phyloP scores from a whole-genome alignment of 805 yeast species.

The Candida boidinii region DNA sequence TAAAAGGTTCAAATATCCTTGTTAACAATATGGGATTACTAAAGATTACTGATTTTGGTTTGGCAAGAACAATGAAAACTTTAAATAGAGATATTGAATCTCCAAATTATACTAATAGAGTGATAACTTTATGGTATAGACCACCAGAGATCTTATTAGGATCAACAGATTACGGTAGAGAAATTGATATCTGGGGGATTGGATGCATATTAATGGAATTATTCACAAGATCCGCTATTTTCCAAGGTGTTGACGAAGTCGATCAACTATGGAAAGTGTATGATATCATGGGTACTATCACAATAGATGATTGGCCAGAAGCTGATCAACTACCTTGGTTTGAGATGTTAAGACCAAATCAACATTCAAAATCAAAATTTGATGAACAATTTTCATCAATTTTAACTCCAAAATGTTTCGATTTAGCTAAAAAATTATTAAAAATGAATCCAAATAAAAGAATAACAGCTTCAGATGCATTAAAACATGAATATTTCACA shows the following conservation, averaged over 20 bases:
- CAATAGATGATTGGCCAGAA: constrained; percentile 63
- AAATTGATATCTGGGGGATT: constrained; percentile 94
- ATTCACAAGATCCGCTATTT: constrained; percentile 64
- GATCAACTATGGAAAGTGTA: constrained; percentile 74
- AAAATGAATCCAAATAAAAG: constrained; percentile 62
- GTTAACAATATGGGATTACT: constrained; percentile 53
- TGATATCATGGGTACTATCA: constrained; percentile 83
- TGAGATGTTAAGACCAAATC: constrained; percentile 66
- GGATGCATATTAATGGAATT: constrained; percentile 87
- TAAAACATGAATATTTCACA: constrained; percentile 61
- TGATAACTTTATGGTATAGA: constrained; percentile 93
- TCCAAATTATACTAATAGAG: constrained; percentile 88
- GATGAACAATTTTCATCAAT: constrained; percentile 29
- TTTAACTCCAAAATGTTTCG: constrained; percentile 46
- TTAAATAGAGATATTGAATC: constrained; percentile 36
- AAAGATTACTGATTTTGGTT: constrained; percentile 76
- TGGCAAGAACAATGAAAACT: constrained; percentile 68
- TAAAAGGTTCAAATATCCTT: constrained; percentile 72
- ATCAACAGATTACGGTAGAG: constrained; percentile 81
- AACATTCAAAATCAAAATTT: constrained; percentile 29
- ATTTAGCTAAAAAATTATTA: constrained; percentile 57
- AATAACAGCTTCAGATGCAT: constrained; percentile 60
- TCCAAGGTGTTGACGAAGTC: constrained; percentile 85
- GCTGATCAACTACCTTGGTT: constrained; percentile 86
- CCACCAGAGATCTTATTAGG: constrained; percentile 94